Base-by-base conservation (phyloP, 1,284 basidiomycete genomes). In the Athelia sp. region DNA sequence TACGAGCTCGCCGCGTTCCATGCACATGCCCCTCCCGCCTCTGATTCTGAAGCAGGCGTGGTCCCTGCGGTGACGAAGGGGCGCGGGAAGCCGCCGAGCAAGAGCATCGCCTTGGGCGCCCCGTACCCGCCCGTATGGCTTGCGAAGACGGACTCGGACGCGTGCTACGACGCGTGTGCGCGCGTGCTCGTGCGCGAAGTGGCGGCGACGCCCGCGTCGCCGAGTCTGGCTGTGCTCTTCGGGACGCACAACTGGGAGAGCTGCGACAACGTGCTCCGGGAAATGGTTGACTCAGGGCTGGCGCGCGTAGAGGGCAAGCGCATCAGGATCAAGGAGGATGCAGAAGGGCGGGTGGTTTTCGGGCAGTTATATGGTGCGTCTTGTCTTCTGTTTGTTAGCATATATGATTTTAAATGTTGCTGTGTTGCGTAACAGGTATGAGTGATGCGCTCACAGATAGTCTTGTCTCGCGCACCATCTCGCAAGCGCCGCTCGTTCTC, bases 171-270 rank as follows among this genome's bases (percentile, higher is more conserved):
- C 60, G 67, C 69, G 10, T 91, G 89, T 54, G 79, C 82, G 15
- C 65, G 69, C 15, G 56, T 82, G 22, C 72, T 96, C 23, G 65
- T 94, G 14, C 68, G 71, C n/a, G 74, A 77, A 1, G 71, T 95
- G 35, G 68, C 71, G 8, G 67, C 66, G 34, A 50, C 38, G 19
- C 42, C 26, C 34, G 26, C 46, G n/a, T 35, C 38, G 0, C 78
- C 79, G 3, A 70, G 69, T 4, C 67, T 94, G 11, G 85, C 80
- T 1, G 81, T 92, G 32, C 68, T 94, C 2, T 94, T 95, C 57
- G 93, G 89, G 1, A 92, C 93, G 21, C 93, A 96, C 61, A 96
- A 96, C 62, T 78, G 81, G 74, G 69, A 71, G 31, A 88, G 84
- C 49, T 81, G 79, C 51, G 68, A 77, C 29, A 62, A 79, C 49